Conservation (phyloP, 169 alveolate species). For the Cystoisospora suis region DNA sequence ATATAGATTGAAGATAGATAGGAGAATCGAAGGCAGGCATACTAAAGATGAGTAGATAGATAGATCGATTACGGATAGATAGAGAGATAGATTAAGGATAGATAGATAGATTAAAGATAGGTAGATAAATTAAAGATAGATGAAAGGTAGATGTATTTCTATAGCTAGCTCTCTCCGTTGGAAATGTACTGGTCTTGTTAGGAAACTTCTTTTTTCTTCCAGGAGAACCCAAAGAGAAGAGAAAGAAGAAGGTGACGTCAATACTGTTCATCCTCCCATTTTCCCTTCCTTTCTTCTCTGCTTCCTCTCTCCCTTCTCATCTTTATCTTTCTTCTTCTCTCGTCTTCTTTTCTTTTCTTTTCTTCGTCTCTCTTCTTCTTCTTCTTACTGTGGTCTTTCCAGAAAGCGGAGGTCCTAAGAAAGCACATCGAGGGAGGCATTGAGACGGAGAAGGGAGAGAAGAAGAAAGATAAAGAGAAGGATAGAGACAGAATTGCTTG, state of each 20-base stretch:
- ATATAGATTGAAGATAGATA: no score
- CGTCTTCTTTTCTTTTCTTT: background rate
- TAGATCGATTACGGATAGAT: no score
- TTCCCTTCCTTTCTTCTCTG: background rate
- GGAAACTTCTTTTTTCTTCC: no score
- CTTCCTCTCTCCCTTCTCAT: background rate
- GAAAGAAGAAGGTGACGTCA: no score
- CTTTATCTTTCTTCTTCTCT: background rate
- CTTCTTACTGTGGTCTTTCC: background rate
- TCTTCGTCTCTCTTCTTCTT: background rate
- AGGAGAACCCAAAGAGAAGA: no score
- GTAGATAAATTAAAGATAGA: no score
- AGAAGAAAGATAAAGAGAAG: background rate
- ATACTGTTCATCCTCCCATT: background rate
- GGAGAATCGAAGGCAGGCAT: no score
- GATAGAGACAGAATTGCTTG: slow-evolving; percentile 6
- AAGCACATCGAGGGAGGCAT: background rate
- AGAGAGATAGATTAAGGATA: no score
- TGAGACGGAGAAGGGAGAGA: background rate
- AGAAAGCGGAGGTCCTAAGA: no score
- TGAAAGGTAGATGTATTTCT: background rate
- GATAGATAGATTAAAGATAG: no score
- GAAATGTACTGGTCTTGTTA: background rate
- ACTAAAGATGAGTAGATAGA: no score
- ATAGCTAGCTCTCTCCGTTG: no score